Base-by-base conservation (phyloP, 2,329 filamentous ascomycete genomes). In the Fusarium austroafricanum region DNA sequence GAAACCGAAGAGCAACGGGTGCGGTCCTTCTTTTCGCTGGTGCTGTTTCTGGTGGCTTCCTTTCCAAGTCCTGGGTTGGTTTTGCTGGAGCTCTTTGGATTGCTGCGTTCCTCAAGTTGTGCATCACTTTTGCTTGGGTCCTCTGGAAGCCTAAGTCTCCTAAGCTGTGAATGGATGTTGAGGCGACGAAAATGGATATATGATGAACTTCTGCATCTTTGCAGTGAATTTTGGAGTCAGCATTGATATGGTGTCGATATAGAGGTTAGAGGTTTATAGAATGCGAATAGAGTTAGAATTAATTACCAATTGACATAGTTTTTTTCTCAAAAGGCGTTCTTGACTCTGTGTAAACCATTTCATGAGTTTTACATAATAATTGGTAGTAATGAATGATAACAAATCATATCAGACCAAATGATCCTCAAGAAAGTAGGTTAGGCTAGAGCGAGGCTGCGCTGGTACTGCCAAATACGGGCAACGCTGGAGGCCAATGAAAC, bases 81-180 rank as follows among this genome's bases (percentile, higher is more conserved):
- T 74, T 74, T 4, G 67, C 72, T 3, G 72, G 72, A 5, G 60
- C 72, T n/a, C 65, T 74, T 2, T 74, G 72, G 72, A 74, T 74
- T 29, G 72, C 72, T 1, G 57, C 72, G 9, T 74, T 74, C 23
- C 51, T 74, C 8, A 74, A 74, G 61, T 4, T 66, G 21, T 57
- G 62, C n/a, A 71, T 74, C 2, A 59, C 50, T 0, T 42, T 68
- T 21, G 63, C 72, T 0, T 74, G 72, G 72, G 29, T 53, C 8
- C 18, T 74, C 9, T 74, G 72, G 72, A 73, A 70, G 56, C 67
- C 72, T 12, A 74, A 70, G 58, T 46, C 51, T 17, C 20, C 18
- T 5, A 59, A 18, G 10, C 12, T 54, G 10, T 61, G 29, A 18
- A 15, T 4, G 6, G 6, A 18, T 10, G 8, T 31, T 2, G 17